Conservation (phyloP, 1,284 basidiomycete species). For the Cystobasidium sp. region DNA sequence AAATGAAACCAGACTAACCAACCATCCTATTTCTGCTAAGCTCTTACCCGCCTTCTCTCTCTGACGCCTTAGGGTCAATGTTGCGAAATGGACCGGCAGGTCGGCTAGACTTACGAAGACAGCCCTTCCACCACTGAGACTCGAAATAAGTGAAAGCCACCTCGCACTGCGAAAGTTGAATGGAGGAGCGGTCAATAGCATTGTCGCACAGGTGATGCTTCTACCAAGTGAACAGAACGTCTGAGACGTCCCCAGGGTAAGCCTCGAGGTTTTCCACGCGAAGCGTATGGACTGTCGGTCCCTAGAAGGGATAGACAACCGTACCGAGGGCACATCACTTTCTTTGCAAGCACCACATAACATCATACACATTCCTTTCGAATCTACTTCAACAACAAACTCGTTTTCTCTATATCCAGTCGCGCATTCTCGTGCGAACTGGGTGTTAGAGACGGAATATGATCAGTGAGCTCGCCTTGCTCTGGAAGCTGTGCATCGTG, state of each 20-base stretch:
- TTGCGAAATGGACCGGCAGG: slow-evolving; percentile 2
- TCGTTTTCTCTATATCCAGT: no score
- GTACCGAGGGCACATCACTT: slow-evolving; percentile 5
- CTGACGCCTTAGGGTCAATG: neutral
- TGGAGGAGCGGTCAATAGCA: neutral
- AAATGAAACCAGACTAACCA: neutral
- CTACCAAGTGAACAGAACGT: slow-evolving; percentile 6
- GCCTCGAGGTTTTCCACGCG: neutral
- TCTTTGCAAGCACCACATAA: neutral
- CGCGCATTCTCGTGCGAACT: no score
- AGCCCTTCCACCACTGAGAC: neutral
- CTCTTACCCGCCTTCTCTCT: neutral
- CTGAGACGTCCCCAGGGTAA: neutral
- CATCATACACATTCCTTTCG: no score
- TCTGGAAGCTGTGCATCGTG: slow-evolving; percentile 20
- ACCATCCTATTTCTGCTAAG: neutral
- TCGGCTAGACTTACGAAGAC: neutral
- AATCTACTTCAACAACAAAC: no score
- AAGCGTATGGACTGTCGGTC: slow-evolving; percentile 19
- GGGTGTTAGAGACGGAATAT: neutral
- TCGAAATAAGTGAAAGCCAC: neutral
- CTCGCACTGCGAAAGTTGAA: neutral
- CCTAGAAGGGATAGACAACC: slow-evolving; percentile 1
- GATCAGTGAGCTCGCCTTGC: slow-evolving; percentile 6
- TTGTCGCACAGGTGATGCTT: slow-evolving; percentile 1